These are phyloP conservation scores for Plasmopara muralis DNA, from an alignment of 352 stramenopile species.

Conservation along the genomic window DNA sequence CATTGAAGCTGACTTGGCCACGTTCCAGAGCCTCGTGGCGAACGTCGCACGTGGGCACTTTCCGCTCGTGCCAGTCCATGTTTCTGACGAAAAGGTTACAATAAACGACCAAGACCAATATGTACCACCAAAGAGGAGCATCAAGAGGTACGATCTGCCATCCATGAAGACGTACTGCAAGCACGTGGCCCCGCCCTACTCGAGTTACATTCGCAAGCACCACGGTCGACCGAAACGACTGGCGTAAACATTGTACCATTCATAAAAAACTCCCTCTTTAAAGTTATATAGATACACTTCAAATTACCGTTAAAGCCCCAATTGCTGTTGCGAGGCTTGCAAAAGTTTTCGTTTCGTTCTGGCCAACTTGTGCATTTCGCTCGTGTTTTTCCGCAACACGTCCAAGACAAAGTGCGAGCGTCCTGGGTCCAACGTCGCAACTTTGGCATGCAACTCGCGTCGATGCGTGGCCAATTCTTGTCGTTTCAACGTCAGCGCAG, in stretches of 20 bases:
- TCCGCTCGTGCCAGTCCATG: conserved; percentile 3
- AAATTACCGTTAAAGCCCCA: conserved; percentile 6
- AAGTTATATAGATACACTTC: too few relatives aligned
- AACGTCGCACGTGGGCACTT: conserved; percentile 19
- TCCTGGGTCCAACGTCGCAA: conserved; percentile 48
- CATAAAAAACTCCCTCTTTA: too few relatives aligned
- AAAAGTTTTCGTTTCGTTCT: conserved; percentile 62
- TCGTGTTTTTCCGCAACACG: conserved; percentile 57
- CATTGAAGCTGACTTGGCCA: conserved; percentile 29
- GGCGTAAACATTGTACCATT: too few relatives aligned
- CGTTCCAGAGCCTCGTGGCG: conserved; percentile 35
- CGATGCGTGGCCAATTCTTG: conserved; percentile 49
- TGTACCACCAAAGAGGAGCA: too few relatives aligned
- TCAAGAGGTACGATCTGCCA: conserved; percentile 32
- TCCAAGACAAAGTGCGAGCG: conserved; percentile 65
- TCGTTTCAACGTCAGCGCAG: conserved; percentile 29
- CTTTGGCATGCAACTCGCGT: conserved; percentile 45
- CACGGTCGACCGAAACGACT: not conserved
- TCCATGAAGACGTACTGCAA: conserved; percentile 69
- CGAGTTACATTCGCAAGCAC: conserved; percentile 36
- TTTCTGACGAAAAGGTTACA: too few relatives aligned
- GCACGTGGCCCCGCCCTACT: conserved; percentile 51
- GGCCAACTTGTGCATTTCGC: conserved; percentile 69
- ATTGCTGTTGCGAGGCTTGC: conserved; percentile 53
- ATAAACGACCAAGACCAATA: too few relatives aligned